Base-by-base conservation (phyloP, 2,329 filamentous ascomycete genomes). In the Sporothrix phasma region DNA sequence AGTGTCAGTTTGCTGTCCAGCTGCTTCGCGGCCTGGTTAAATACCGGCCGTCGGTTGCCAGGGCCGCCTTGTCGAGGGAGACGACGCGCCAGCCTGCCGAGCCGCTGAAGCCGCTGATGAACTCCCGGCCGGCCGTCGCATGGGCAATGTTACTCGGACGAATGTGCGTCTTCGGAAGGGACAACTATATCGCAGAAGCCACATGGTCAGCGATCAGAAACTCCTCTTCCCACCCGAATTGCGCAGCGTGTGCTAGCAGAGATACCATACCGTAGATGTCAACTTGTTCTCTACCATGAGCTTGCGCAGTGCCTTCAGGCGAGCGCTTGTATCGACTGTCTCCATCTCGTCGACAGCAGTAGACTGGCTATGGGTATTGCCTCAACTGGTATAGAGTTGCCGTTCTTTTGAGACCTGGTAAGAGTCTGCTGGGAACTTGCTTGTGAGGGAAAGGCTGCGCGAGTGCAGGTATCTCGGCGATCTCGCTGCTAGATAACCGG, bases 61-160 rank as follows among this genome's bases (percentile, higher is more conserved):
- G 79, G 15, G 91, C 90, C 17, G 94, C 94, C 75, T 92, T 92
- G 61, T 91, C 87, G 59, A 85, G 83, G 2, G 92, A 94, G 64
- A 99, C 82, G 60, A 99, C 88, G 45, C 92, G 94, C 68, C 90
- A 96, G 65, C 94, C 94, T 49, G 94, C 93, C 10, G 94, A 99
- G 63, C 94, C 94, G 65, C 90, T 91, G 76, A 99, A 99, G 29
- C 94, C 93, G 66, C 87, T 92, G 70, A 99, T 96, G 72, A 88
- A 97, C 73, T 88, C 90, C 80, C 94, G n/a, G 87, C 69, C 94
- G 87, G 66, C 84, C 92, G 79, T 99, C 94, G 74, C 91, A 96
- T n/a, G 87, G 60, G 94, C 94, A 75, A 97, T 97, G 76, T n/a
- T 99, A 99, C 78, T 99, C 94, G 69, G 93, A 97, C 70, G 93